Evolutionary conservation across 2,329 filamentous ascomycete species (phyloP).

Genomic region (Neonectria sp.): DNA sequence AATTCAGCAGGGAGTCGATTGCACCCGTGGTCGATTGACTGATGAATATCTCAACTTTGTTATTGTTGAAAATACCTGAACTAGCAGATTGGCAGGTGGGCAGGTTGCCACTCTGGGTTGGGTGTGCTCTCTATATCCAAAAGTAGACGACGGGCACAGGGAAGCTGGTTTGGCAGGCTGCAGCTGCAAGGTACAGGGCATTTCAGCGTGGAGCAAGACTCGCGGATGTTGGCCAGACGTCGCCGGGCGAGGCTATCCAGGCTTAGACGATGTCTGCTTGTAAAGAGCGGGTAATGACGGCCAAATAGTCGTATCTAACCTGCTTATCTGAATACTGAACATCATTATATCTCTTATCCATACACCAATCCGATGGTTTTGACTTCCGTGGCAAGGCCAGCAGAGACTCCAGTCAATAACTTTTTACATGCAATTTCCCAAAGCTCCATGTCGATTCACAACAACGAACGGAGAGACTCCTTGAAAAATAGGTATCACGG

Average conservation of each 20-base stretch:
- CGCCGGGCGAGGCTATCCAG: background rate
- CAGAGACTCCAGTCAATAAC: background rate
- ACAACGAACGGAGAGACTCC: background rate
- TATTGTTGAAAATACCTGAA: background rate
- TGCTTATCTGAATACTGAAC: background rate
- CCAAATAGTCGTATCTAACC: background rate
- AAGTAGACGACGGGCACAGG: conserved; percentile 7
- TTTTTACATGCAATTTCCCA: too few species aligned
- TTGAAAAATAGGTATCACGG: background rate
- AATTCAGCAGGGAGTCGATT: conserved; percentile 8
- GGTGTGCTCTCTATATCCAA: conserved; percentile 2
- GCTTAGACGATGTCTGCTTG: background rate
- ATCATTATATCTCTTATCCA: background rate
- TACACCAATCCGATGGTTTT: background rate
- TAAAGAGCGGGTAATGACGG: background rate
- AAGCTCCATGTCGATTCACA: background rate
- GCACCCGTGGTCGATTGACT: background rate
- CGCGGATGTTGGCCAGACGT: background rate
- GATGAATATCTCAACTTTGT: background rate
- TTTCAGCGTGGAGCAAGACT: background rate
- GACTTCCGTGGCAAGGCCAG: background rate
- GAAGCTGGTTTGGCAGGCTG: conserved; percentile 4
- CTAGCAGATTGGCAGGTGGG: background rate
- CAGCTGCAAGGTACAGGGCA: conserved; percentile 20
- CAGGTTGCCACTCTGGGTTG: background rate